Evolutionary conservation across 768 basidiomycete genomes (phyloP).

Genomic region (Auriculariales sp.): DNA sequence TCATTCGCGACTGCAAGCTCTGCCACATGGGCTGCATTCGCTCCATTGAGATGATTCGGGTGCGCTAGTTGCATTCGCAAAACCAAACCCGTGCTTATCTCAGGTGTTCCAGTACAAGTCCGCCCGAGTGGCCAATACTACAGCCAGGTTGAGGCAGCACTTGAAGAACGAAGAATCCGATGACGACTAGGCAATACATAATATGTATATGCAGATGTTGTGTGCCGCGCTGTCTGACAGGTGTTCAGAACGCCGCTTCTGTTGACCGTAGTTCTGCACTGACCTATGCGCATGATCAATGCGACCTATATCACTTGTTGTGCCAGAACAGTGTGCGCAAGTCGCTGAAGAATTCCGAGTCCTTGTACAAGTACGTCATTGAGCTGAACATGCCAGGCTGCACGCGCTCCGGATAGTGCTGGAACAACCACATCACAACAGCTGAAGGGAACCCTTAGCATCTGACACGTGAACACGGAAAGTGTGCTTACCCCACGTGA

Average conservation of each 20-base stretch:
- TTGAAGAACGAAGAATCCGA: not conserved
- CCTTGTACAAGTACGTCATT: slow-evolving; percentile 90
- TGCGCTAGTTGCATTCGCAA: slow-evolving; percentile 18
- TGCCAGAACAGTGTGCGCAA: slow-evolving; percentile 84
- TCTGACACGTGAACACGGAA: not conserved
- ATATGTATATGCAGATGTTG: not conserved
- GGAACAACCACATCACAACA: slow-evolving; percentile 92
- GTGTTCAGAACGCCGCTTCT: too few species aligned
- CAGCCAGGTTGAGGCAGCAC: slow-evolving; percentile 27
- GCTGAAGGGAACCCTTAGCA: slow-evolving; percentile 51
- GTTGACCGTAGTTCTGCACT: too few species aligned
- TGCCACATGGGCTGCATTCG: slow-evolving; percentile 49
- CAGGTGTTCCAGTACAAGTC: slow-evolving; percentile 43
- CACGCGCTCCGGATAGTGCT: slow-evolving; percentile 73
- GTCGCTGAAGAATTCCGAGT: slow-evolving; percentile 77
- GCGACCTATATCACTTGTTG: slow-evolving; percentile 40
- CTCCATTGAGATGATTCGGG: slow-evolving; percentile 55
- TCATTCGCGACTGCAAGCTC: slow-evolving; percentile 28
- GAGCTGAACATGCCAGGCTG: slow-evolving; percentile 95
- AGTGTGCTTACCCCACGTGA: slow-evolving; percentile 34
- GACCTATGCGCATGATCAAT: slow-evolving; percentile 8
- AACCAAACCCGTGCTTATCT: not conserved
- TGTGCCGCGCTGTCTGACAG: too few species aligned
- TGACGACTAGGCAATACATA: not conserved
- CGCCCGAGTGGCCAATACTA: slow-evolving; percentile 32